A percentile compares a stretch with the other conserved stretches of the same genome.
phyloP scores from a whole-genome alignment of 805 yeast species.

The Candida khao-thaluensis region DNA sequence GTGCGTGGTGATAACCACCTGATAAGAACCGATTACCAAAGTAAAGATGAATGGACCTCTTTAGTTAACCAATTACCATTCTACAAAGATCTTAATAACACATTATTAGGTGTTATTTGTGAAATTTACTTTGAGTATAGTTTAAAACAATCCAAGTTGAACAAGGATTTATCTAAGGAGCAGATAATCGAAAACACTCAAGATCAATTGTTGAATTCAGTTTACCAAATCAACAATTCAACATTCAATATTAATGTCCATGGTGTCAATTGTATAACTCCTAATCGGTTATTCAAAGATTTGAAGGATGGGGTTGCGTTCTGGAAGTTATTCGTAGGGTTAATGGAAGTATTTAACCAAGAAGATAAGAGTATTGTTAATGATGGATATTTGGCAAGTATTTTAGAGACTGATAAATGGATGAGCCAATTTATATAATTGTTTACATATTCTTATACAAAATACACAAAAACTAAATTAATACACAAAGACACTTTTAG shows the following conservation, averaged over 20 bases:
- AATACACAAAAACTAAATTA: too few relatives aligned
- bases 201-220: conserved; percentile 35
- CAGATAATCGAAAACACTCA: conserved; percentile 26
- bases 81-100: conserved; percentile 52
- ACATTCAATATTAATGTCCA: conserved; percentile 42
- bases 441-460: not conserved
- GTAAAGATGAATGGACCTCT: conserved; percentile 56
- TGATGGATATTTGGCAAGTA: conserved; percentile 22
- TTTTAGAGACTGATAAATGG: conserved; percentile 32
- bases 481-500: too few relatives aligned
- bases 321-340: conserved; percentile 34
- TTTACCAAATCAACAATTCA: conserved; percentile 37
- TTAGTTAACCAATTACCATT: conserved; percentile 64
- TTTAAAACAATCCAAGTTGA: conserved; percentile 26
- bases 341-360: conserved; percentile 25
- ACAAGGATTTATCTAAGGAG: conserved; percentile 20
- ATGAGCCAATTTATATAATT: conserved; percentile 23
- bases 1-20: conserved; percentile 43
- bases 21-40: conserved; percentile 44
- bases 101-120: conserved; percentile 60
- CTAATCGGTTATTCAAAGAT: conserved; percentile 30
- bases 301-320: conserved; percentile 31
- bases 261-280: conserved; percentile 40
- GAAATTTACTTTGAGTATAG: conserved; percentile 52
- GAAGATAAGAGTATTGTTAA: conserved; percentile 26